These are phyloP conservation scores for Megacollybia platyphylla DNA, from an alignment of 1,284 basidiomycete genomes.

Conservation along the genomic window DNA sequence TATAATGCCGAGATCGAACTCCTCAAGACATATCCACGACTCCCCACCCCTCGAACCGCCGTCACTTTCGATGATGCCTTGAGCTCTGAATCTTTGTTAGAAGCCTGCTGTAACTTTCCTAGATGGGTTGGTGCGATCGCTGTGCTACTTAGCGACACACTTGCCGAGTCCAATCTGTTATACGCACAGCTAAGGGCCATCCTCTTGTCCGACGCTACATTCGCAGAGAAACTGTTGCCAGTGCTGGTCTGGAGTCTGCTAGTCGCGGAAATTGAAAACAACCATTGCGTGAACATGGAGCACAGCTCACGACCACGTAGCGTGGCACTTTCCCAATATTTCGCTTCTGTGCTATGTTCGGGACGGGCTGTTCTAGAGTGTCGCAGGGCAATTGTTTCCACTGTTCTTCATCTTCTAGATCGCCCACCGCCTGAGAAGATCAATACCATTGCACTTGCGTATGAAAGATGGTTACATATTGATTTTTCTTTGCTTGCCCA, in stretches of 20 bases:
- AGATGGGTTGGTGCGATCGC: constrained; percentile 61
- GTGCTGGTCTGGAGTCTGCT: constrained; percentile 66
- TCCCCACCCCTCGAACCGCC: constrained; percentile 14
- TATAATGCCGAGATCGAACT: constrained; percentile 37
- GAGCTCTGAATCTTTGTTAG: constrained; percentile 20
- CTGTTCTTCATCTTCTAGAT: constrained; percentile 73
- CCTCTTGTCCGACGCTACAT: constrained; percentile 36
- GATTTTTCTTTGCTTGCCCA: constrained; percentile 63
- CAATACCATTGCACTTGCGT: constrained; percentile 38
- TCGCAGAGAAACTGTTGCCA: constrained; percentile 63
- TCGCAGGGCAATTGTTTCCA: constrained; percentile 59
- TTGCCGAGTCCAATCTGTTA: constrained; percentile 45
- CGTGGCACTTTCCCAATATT: constrained; percentile 47
- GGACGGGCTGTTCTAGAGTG: constrained; percentile 29
- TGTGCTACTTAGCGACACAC: constrained; percentile 44
- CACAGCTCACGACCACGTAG: neutral
- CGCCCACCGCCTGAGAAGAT: constrained; percentile 27
- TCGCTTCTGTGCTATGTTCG: constrained; percentile 43
- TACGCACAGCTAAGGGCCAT: constrained; percentile 58
- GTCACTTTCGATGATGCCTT: constrained; percentile 26
- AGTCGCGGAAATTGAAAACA: constrained; percentile 18
- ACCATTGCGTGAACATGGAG: constrained; percentile 1
- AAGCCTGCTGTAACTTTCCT: constrained; percentile 32
- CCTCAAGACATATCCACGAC: constrained; percentile 31
- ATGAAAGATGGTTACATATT: constrained; percentile 79